These are phyloP conservation scores for Thermochaetoides thermophila DNA, from an alignment of 495 filamentous ascomycete species.

Conservation along the genomic window DNA sequence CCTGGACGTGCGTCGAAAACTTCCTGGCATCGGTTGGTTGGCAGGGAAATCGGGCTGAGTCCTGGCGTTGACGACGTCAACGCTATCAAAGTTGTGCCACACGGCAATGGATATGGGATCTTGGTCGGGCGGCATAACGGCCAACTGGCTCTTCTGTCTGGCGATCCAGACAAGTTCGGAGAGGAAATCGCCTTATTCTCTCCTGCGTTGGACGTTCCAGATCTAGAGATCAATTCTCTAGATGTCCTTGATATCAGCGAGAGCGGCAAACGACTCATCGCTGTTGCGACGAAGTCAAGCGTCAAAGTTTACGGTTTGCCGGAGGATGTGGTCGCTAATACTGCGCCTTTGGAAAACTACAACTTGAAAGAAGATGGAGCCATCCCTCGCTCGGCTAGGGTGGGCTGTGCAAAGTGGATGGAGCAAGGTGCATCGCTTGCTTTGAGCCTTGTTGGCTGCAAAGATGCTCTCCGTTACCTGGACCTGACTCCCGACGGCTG, in stretches of 20 bases:
- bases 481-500: constrained; percentile 25
- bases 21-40: constrained; percentile 18
- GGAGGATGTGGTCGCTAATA: constrained; percentile 3
- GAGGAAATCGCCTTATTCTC: constrained; percentile 15
- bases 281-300: constrained; percentile 15
- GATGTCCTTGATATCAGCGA: constrained; percentile 21
- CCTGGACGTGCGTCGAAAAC: constrained; percentile 6
- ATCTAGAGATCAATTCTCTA: constrained; percentile 3
- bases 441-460: constrained; percentile 19
- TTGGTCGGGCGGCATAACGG: constrained; percentile 31
- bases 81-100: constrained; percentile 20
- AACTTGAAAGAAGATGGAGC: constrained; percentile 7
- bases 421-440: constrained; percentile 20
- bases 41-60: constrained; percentile 13
- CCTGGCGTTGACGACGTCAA: constrained; percentile 28
- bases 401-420: constrained; percentile 25
- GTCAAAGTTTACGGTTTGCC: constrained; percentile 19
- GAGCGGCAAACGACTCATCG: constrained; percentile 7
- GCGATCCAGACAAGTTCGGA: constrained; percentile 21
- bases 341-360: constrained; percentile 7
- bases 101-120: constrained; percentile 13
- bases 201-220: constrained; percentile 1
- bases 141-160: constrained; percentile 23
- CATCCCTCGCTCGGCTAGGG: constrained; percentile 2
- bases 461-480: constrained; percentile 25